Percentiles rank a stretch among this genome's conserved stretches.
phyloP scores from a whole-genome alignment of 495 filamentous ascomycete genomes.

The Aspergillus baeticus region DNA sequence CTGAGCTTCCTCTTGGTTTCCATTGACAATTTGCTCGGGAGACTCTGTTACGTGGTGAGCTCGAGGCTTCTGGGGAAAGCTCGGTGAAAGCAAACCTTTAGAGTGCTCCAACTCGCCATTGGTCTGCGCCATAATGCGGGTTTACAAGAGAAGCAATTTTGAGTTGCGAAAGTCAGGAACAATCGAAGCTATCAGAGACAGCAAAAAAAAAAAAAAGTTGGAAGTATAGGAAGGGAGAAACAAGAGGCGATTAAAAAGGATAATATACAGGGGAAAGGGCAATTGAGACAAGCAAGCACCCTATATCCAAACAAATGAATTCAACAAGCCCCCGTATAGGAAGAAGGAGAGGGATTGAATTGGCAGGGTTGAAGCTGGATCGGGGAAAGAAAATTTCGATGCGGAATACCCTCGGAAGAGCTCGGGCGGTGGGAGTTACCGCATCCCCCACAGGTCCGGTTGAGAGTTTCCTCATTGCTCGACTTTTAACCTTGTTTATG shows the following conservation, averaged over 20 bases:
- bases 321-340: slow-evolving; percentile 37
- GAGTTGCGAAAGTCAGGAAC: too few species aligned
- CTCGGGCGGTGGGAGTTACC: slow-evolving; percentile 36
- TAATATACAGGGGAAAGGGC: slow-evolving; percentile 41
- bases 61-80: not conserved
- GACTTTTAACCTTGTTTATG: not conserved
- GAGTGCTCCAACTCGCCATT: slow-evolving; percentile 45
- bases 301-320: slow-evolving; percentile 29
- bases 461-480: not conserved
- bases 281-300: slow-evolving; percentile 40
- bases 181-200: slow-evolving; percentile 16
- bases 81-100: slow-evolving; percentile 33
- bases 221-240: slow-evolving; percentile 20
- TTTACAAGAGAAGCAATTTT: not conserved
- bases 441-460: not conserved
- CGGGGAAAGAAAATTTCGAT: slow-evolving; percentile 45
- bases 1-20: slow-evolving; percentile 31
- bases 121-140: slow-evolving; percentile 39
- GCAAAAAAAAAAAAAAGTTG: slow-evolving; percentile 21
- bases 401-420: slow-evolving; percentile 46
- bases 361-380: slow-evolving; percentile 26
- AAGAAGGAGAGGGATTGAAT: slow-evolving; percentile 22
- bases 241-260: slow-evolving; percentile 28
- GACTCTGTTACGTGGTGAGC: slow-evolving; percentile 34
- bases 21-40: slow-evolving; percentile 38